phyloP scores from a whole-genome alignment of 2,329 filamentous ascomycete genomes.

The Cladophialophora exuberans region DNA sequence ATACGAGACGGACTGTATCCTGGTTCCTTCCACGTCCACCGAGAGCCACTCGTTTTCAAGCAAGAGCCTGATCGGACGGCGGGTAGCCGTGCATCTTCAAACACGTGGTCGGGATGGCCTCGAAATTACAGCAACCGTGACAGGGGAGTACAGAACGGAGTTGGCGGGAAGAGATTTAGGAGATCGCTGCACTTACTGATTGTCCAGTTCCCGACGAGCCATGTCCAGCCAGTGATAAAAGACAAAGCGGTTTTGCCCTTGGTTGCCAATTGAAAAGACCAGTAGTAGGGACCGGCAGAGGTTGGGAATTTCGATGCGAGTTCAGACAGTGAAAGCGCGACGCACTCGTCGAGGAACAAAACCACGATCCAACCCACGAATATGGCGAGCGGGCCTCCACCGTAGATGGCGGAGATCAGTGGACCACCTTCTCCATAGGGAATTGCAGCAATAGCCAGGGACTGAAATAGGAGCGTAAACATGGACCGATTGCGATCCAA shows the following conservation, averaged over 20 bases:
- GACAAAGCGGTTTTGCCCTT: slow-evolving; percentile 48
- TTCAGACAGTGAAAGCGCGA: slow-evolving; percentile 56
- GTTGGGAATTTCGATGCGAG: slow-evolving; percentile 52
- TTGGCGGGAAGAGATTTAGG: not conserved
- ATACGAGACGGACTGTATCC: no score
- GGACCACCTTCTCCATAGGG: slow-evolving; percentile 45
- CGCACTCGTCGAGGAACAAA: slow-evolving; percentile 56
- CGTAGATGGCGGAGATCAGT: slow-evolving; percentile 53
- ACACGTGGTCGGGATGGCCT: no score
- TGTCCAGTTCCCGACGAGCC: slow-evolving; percentile 55
- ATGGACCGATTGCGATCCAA: slow-evolving; percentile 63
- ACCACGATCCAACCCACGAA: slow-evolving; percentile 62
- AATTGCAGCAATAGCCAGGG: slow-evolving; percentile 63
- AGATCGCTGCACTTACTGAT: slow-evolving; percentile 16
- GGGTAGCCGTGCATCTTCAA: no score
- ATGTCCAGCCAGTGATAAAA: slow-evolving; percentile 58
- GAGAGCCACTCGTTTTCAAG: no score
- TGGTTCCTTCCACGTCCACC: no score
- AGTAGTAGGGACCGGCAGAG: slow-evolving; percentile 58
- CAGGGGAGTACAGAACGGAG: no score
- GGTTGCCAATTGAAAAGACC: slow-evolving; percentile 54
- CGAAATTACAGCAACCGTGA: no score
- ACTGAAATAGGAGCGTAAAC: slow-evolving; percentile 64
- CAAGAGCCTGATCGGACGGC: no score
- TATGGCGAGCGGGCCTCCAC: slow-evolving; percentile 57